Conservation (phyloP, 2,329 filamentous ascomycete genomes). For the Trichoderma sp. region DNA sequence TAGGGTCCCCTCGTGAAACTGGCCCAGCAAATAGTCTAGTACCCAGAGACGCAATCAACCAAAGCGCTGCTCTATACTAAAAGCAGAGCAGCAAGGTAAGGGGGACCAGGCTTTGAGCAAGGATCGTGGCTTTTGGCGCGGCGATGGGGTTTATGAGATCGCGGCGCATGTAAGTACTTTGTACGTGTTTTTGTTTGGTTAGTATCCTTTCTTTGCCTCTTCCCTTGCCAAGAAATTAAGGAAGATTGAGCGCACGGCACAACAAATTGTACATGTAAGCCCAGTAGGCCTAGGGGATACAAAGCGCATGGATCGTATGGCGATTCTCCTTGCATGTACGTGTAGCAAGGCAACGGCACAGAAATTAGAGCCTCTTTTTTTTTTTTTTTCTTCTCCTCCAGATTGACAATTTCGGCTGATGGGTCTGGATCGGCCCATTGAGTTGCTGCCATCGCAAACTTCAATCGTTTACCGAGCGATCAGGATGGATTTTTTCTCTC, state of each 20-base stretch:
- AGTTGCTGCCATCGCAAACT: not conserved
- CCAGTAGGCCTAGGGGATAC: not conserved
- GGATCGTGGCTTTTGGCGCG: slow-evolving; percentile 8
- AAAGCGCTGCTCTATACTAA: not conserved
- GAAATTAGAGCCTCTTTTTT: not conserved
- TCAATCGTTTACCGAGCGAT: not conserved
- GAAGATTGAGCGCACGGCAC: not conserved
- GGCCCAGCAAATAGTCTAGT: not conserved
- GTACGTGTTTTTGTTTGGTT: not conserved
- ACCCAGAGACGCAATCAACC: not conserved
- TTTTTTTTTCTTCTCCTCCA: not conserved
- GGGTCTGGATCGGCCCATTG: not conserved
- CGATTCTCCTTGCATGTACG: slow-evolving; percentile 4
- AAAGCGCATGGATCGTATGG: not conserved
- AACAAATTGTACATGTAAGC: not conserved
- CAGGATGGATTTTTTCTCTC: not conserved
- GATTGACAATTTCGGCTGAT: not conserved
- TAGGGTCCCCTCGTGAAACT: slow-evolving; percentile 8
- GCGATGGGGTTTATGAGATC: not conserved
- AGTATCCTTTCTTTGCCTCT: not conserved
- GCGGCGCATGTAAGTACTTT: not conserved
- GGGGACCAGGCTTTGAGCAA: not conserved
- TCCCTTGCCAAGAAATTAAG: slow-evolving; percentile 22
- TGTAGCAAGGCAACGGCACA: not conserved
- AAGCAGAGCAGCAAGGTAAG: not conserved